phyloP scores from a whole-genome alignment of 2,329 filamentous ascomycete genomes.

The Arthrocladium fulminans region DNA sequence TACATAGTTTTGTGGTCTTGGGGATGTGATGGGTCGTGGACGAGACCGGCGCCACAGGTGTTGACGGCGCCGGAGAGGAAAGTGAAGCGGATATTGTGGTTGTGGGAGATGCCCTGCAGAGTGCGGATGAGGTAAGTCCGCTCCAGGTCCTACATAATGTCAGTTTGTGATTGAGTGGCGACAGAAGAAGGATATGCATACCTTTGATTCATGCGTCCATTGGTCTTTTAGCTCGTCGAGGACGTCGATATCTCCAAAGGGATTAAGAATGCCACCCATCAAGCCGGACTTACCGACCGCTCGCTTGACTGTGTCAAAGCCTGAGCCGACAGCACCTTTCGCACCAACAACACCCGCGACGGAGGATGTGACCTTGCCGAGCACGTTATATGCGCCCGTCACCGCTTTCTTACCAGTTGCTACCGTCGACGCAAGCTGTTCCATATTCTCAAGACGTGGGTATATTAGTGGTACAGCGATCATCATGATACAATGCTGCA shows the following conservation, averaged over 20 bases:
- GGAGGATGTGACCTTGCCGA: constrained; percentile 89
- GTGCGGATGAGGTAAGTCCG: constrained; percentile 94
- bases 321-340: constrained; percentile 83
- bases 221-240: constrained; percentile 90
- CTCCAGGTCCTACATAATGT: constrained; percentile 63
- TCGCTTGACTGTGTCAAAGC: constrained; percentile 91
- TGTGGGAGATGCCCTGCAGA: constrained; percentile 86
- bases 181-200: constrained; percentile 25
- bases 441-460: constrained; percentile 80
- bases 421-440: constrained; percentile 82
- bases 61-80: constrained; percentile 90
- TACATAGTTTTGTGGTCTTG: constrained; percentile 99
- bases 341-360: constrained; percentile 93
- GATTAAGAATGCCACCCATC: constrained; percentile 91
- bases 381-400: constrained; percentile 89
- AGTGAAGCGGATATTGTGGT: constrained; percentile 93
- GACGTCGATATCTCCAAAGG: constrained; percentile 92
- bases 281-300: constrained; percentile 90
- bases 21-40: constrained; percentile 87
- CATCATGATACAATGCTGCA: constrained; percentile 97
- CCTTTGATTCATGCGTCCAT: constrained; percentile 96
- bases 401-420: constrained; percentile 94
- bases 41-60: constrained; percentile 79
- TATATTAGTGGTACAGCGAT: constrained; percentile 84
- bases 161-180: background rate